Conservation (phyloP, 192 early-diverging fungal genomes). For the Chytriomyces hyalinus region DNA sequence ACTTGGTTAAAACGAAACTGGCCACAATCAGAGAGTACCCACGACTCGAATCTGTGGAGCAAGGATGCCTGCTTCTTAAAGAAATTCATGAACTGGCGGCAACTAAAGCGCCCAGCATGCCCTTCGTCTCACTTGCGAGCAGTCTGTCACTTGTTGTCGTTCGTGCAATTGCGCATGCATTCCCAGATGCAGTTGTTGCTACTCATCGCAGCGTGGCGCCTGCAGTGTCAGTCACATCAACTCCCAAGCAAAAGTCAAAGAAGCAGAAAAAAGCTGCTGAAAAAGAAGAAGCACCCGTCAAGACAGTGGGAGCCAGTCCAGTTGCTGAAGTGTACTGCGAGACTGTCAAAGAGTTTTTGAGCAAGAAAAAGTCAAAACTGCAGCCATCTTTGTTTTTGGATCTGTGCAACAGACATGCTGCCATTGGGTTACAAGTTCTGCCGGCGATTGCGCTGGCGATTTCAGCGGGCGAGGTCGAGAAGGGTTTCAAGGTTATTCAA, state of each 20-base stretch:
- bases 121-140: constrained; percentile 58
- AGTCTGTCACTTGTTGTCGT: constrained; percentile 64
- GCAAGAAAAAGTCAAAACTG: constrained; percentile 73
- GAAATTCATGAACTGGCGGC: constrained; percentile 74
- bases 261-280: constrained; percentile 49
- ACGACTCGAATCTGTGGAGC: constrained; percentile 43
- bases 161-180: not conserved
- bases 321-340: constrained; percentile 60
- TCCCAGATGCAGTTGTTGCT: constrained; percentile 5
- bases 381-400: constrained; percentile 72
- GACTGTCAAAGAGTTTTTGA: constrained; percentile 75
- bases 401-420: constrained; percentile 65
- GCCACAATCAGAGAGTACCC: constrained; percentile 70
- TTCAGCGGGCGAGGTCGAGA: constrained; percentile 15
- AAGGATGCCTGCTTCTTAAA: constrained; percentile 63
- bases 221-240: not conserved
- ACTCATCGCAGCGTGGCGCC: not conserved
- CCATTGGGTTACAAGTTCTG: constrained; percentile 66
- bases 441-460: constrained; percentile 51
- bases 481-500: constrained; percentile 38
- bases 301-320: constrained; percentile 38
- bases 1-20: constrained; percentile 69
- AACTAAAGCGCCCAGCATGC: constrained; percentile 62
- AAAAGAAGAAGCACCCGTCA: constrained; percentile 38
- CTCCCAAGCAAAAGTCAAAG: constrained; percentile 3